Base-by-base conservation (phyloP, 805 yeast species). In the Lipomyces sp. region DNA sequence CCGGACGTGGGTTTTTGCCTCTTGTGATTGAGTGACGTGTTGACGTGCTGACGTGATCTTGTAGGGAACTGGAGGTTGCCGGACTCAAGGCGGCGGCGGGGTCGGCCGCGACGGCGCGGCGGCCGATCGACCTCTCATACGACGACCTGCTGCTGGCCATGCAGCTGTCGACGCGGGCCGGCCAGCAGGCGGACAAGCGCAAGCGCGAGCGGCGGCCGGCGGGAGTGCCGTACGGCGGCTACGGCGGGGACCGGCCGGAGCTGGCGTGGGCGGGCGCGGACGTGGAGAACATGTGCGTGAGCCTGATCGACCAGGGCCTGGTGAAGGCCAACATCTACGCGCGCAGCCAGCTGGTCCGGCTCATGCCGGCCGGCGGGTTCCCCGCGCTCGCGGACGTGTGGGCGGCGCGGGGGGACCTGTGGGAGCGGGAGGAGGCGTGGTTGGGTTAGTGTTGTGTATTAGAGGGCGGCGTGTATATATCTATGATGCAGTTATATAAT, bases 241-340 rank as follows among this genome's bases (percentile, higher is more conserved):
- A 7, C 28, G 14, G 39, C 26, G 21, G 16, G 45, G 38, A 11
- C n/a, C 39, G 18, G 19, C 49, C 47, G 11, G 58, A 54, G 24
- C 40, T 55, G 45, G 39, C 40, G 3, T 54, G 58, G 58, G 32
- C 37, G 2, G 49, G 55, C 35, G 50, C 60, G 13, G 55, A 57
- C 11, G 60, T 68, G 2, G 75, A 71, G 48, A 58, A 62, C 39
- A 53, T 67, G 11, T 63, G 67, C 47, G 62, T 63, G 7, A 56
- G 64, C 39, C 61, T 71, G 23, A 64, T 68, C 13, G 60, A 64
- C 34, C 66, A 61, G 38, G 72, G 72, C 7, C 61, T 62, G 43
- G 51, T 72, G 51, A 67, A 61, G 41, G 74, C 68, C n/a, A 67
- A 68, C 24, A 53, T 72, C 14, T 60, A 57, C 43, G 41, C 59